Percentiles rank a stretch among this genome's conserved stretches.
Evolutionary conservation across 805 yeast species (phyloP).

Genomic region (Kuraishia molischiana): DNA sequence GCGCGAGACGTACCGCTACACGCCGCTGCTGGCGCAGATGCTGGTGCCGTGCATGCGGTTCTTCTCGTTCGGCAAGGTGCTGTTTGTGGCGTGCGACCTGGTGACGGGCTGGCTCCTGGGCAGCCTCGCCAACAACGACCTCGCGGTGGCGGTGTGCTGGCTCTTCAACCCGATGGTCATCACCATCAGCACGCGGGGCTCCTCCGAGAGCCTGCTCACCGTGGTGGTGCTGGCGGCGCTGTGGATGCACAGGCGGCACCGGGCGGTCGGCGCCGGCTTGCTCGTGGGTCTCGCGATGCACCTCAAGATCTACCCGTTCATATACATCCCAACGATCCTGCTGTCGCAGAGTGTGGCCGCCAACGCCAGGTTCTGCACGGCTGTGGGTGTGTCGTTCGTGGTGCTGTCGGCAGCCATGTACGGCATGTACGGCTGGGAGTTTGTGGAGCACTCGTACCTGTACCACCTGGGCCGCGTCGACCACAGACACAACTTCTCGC

Average conservation of each 20-base stretch:
- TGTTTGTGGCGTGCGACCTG: slow-evolving; percentile 73
- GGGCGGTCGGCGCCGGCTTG: slow-evolving; percentile 28
- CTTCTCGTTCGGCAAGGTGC: slow-evolving; percentile 65
- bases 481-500: slow-evolving; percentile 91
- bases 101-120: slow-evolving; percentile 50
- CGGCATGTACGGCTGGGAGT: slow-evolving; percentile 60
- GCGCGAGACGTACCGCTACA: slow-evolving; percentile 87
- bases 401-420: slow-evolving; percentile 53
- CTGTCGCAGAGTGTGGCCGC: slow-evolving; percentile 16
- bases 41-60: slow-evolving; percentile 54
- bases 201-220: slow-evolving; percentile 82
- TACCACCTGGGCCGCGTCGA: slow-evolving; percentile 81
- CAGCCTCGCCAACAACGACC: slow-evolving; percentile 13
- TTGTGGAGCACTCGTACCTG: slow-evolving; percentile 64
- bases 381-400: slow-evolving; percentile 27
- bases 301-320: slow-evolving; percentile 85
- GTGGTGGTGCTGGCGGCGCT: slow-evolving; percentile 59
- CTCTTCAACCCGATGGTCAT: slow-evolving; percentile 90
- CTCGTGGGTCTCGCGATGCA: slow-evolving; percentile 76
- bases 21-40: slow-evolving; percentile 84
- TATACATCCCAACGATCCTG: slow-evolving; percentile 69
- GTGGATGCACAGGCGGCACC: slow-evolving; percentile 29
- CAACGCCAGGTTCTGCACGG: slow-evolving; percentile 1
- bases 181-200: slow-evolving; percentile 88
- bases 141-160: slow-evolving; percentile 48